Evolutionary conservation across 768 basidiomycete genomes (phyloP).

Genomic region (Pisolithus albus): DNA sequence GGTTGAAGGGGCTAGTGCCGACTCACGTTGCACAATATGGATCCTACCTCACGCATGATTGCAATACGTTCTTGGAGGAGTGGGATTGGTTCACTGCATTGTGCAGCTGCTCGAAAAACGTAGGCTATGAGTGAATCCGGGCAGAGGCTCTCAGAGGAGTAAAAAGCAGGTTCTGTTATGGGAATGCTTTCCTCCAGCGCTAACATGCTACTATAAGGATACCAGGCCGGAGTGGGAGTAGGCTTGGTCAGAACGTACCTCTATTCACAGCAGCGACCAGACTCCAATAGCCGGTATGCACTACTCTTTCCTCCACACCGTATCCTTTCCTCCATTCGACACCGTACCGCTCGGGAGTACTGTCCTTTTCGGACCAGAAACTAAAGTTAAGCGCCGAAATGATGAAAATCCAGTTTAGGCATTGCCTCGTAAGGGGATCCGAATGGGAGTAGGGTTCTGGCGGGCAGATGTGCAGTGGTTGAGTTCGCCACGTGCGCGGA

Average conservation of each 20-base stretch:
- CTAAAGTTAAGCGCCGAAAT: constrained; percentile 83
- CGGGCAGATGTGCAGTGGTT: constrained; percentile 63
- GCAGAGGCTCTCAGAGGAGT: constrained; percentile 61
- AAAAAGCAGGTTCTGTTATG: constrained; percentile 74
- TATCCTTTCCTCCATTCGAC: constrained; percentile 74
- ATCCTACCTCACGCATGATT: constrained; percentile 74
- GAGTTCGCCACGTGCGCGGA: constrained; percentile 73
- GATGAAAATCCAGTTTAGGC: constrained; percentile 83
- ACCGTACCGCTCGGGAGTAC: constrained; percentile 56
- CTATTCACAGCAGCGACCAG: constrained; percentile 77
- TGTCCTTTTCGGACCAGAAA: constrained; percentile 78
- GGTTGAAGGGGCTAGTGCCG: neutral
- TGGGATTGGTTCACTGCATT: constrained; percentile 60
- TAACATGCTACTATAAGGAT: constrained; percentile 20
- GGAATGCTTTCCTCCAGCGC: constrained; percentile 73
- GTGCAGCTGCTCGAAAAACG: constrained; percentile 57
- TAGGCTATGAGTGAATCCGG: constrained; percentile 63
- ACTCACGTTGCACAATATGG: constrained; percentile 61
- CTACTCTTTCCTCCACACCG: constrained; percentile 40
- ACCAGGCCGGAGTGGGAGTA: neutral
- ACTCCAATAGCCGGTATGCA: constrained; percentile 85
- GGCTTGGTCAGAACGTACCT: constrained; percentile 38
- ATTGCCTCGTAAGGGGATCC: constrained; percentile 48
- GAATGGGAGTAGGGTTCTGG: constrained; percentile 51
- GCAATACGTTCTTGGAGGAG: constrained; percentile 63